Percentiles rank a stretch among this genome's conserved stretches.
Conservation (phyloP, 1,139 yeast genomes). For the Magnusiomyces paraingens region DNA sequence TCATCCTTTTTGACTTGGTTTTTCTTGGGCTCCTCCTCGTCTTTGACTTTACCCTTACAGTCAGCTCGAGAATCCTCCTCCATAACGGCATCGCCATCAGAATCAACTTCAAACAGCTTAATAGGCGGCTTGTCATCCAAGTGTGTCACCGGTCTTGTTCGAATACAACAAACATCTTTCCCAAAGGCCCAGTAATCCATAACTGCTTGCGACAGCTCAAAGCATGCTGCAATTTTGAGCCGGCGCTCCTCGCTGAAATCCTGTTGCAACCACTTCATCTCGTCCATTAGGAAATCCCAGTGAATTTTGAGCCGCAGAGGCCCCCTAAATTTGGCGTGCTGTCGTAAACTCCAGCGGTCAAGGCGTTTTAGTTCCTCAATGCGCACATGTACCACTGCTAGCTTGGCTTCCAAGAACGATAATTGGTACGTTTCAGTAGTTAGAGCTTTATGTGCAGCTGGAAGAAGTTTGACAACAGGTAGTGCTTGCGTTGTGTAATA, state of each 20-base stretch:
- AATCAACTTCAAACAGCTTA: too few relatives aligned
- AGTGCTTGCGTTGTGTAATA: conserved; percentile 83
- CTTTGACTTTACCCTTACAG: not conserved
- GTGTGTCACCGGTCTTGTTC: conserved; percentile 36
- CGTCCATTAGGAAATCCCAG: conserved; percentile 71
- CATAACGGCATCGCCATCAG: too few relatives aligned
- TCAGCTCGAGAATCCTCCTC: too few relatives aligned
- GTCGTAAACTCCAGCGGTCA: conserved; percentile 87
- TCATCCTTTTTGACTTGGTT: not conserved
- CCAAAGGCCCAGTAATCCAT: conserved; percentile 76
- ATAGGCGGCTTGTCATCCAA: conserved; percentile 17
- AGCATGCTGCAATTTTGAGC: conserved; percentile 63
- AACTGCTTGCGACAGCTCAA: conserved; percentile 62
- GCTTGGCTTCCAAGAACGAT: conserved; percentile 85
- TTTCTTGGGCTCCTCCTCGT: not conserved
- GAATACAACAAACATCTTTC: conserved; percentile 51
- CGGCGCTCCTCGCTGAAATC: conserved; percentile 71
- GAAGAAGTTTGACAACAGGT: conserved; percentile 73
- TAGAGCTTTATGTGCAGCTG: conserved; percentile 78
- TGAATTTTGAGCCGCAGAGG: conserved; percentile 57
- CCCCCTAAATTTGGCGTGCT: conserved; percentile 64
- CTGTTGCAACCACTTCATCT: conserved; percentile 77
- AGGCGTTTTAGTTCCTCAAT: conserved; percentile 87
- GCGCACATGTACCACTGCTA: conserved; percentile 85
- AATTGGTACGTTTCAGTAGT: conserved; percentile 81